phyloP scores from a whole-genome alignment of 2,329 filamentous ascomycete genomes.

The Colletotrichum sp. region DNA sequence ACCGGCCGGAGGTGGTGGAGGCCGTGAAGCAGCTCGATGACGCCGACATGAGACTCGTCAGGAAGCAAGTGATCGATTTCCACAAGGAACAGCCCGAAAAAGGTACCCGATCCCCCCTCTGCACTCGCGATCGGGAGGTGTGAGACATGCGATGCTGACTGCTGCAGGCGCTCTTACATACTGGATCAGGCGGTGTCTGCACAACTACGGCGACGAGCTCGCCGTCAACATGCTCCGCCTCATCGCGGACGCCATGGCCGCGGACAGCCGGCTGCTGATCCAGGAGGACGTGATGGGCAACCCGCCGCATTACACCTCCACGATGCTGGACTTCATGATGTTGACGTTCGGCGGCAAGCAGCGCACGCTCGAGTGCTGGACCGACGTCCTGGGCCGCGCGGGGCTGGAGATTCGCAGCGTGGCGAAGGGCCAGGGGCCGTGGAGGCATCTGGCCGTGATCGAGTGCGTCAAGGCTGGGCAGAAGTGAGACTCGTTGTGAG shows the following conservation, averaged over 20 bases:
- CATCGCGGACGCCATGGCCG: conserved; percentile 32
- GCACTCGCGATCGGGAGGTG: neutral
- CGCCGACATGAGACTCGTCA: conserved; percentile 16
- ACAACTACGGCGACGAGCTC: conserved; percentile 40
- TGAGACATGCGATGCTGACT: neutral
- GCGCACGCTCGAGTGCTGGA: conserved; percentile 30
- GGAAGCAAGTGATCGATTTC: conserved; percentile 31
- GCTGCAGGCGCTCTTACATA: conserved; percentile 38
- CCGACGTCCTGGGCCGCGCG: conserved; percentile 25
- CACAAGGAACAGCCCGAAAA: conserved; percentile 27
- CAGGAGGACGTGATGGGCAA: conserved; percentile 34
- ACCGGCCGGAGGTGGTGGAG: conserved; percentile 33
- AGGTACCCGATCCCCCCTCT: neutral
- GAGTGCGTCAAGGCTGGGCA: conserved; percentile 22
- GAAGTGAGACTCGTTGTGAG: neutral
- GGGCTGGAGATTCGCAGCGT: conserved; percentile 31
- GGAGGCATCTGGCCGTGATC: conserved; percentile 21
- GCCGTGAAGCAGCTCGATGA: conserved; percentile 24
- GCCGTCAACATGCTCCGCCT: conserved; percentile 34
- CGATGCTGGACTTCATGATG: conserved; percentile 36
- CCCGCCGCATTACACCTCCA: conserved; percentile 28
- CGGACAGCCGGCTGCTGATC: conserved; percentile 37
- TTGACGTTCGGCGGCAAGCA: conserved; percentile 36
- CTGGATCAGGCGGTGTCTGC: conserved; percentile 40
- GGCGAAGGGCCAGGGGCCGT: conserved; percentile 18